These are phyloP conservation scores for Aspergillus sp. DNA, from an alignment of 2,329 filamentous ascomycete genomes.

Conservation along the genomic window DNA sequence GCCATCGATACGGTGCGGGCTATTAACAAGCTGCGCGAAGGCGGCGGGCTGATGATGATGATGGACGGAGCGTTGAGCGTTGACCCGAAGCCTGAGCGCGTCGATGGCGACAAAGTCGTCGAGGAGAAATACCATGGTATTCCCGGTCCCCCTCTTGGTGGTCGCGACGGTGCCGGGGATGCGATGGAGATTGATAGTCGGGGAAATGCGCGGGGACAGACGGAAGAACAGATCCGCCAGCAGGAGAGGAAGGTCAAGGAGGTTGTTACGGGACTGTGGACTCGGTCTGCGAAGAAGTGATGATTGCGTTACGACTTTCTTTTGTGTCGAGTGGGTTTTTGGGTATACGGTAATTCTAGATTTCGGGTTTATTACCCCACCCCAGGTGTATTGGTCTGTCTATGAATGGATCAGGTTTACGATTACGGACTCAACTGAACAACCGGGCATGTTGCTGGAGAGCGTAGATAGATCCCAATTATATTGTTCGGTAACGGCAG, in stretches of 20 bases:
- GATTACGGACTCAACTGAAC: too few relatives aligned
- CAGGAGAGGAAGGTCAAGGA: slow-evolving; percentile 53
- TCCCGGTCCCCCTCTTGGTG: too few relatives aligned
- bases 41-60: slow-evolving; percentile 55
- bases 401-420: too few relatives aligned
- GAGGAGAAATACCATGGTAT: too few relatives aligned
- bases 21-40: slow-evolving; percentile 58
- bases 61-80: slow-evolving; percentile 52
- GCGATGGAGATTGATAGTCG: slow-evolving; percentile 49
- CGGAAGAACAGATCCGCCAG: slow-evolving; percentile 51
- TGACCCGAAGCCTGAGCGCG: slow-evolving; percentile 44
- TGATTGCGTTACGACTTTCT: slow-evolving; percentile 1
- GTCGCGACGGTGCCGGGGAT: slow-evolving; percentile 13
- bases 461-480: too few relatives aligned
- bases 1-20: slow-evolving; percentile 60
- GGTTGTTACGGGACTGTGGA: slow-evolving; percentile 50
- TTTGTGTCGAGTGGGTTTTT: neutral
- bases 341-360: neutral
- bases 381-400: too few relatives aligned
- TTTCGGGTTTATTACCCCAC: neutral
- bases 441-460: too few relatives aligned
- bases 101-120: slow-evolving; percentile 35
- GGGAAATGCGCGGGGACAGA: slow-evolving; percentile 52
- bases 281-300: slow-evolving; percentile 11
- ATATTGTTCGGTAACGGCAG: too few relatives aligned